Percentiles rank a stretch among this genome's conserved stretches.
Evolutionary conservation across 805 yeast genomes (phyloP).

Genomic region (Nakazawaea molendinolei): DNA sequence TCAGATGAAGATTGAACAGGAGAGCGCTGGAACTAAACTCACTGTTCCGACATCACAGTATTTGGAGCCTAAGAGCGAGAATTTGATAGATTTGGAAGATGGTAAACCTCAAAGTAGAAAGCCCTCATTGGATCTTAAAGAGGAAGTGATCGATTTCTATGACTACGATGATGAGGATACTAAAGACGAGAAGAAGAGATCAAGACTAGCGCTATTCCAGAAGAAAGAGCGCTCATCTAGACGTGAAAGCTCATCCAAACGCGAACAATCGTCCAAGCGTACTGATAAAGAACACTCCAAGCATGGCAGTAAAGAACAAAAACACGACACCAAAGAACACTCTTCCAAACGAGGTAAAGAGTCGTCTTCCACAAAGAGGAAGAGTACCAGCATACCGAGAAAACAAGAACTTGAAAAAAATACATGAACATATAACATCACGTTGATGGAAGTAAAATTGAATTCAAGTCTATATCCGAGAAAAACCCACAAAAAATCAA

Average conservation of each 20-base stretch:
- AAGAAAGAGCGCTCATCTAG: too few species aligned
- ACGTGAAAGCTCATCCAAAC: constrained; percentile 4
- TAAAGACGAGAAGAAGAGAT: constrained; percentile 5
- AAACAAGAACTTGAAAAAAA: too few species aligned
- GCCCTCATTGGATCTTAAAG: constrained; percentile 9
- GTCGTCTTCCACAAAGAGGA: too few species aligned
- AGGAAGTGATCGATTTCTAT: constrained; percentile 10
- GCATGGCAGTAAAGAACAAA: constrained; percentile 1
- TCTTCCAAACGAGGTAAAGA: too few species aligned
- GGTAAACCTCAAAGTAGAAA: background rate
- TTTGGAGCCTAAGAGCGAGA: too few species aligned
- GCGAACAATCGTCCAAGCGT: background rate
- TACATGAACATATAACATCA: too few species aligned
- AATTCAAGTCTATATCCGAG: too few species aligned
- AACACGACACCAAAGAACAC: too few species aligned
- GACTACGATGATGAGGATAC: constrained; percentile 9
- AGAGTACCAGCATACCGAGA: too few species aligned
- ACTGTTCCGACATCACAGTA: too few species aligned
- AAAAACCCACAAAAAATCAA: background rate
- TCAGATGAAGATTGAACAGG: constrained; percentile 1
- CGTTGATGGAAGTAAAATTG: too few species aligned
- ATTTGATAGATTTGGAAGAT: background rate
- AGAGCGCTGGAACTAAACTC: background rate
- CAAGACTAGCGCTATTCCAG: constrained; percentile 1
- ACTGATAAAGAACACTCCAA: background rate